Percentiles rank a stretch among this genome's conserved stretches.
Conservation (phyloP, 176 grass and related monocot genomes). For the Microstegium vimineum region DNA sequence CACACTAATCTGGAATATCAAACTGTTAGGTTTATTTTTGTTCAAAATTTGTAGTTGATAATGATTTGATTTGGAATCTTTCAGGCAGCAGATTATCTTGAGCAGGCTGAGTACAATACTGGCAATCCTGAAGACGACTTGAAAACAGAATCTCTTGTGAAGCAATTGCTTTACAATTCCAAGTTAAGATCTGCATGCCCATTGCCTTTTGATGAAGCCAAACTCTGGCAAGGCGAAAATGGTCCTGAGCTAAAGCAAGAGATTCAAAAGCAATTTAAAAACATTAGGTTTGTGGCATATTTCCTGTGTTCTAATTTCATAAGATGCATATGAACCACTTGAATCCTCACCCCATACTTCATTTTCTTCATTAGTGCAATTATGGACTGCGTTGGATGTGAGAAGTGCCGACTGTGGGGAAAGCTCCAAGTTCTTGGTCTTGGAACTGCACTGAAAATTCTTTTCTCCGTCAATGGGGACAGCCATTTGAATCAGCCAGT, state of each 20-base stretch:
- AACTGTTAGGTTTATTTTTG: not conserved
- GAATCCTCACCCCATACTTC: not conserved
- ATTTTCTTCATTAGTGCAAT: constrained; percentile 54
- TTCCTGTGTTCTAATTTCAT: not conserved
- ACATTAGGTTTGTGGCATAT: constrained; percentile 63
- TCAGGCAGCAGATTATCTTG: constrained; percentile 91
- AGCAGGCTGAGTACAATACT: constrained; percentile 91
- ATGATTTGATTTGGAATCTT: constrained; percentile 34
- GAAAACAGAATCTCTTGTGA: constrained; percentile 82
- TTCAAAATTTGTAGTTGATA: not conserved
- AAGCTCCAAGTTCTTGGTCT: constrained; percentile 98
- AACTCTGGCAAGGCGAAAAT: constrained; percentile 91
- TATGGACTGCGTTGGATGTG: constrained; percentile 93
- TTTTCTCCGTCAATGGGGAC: constrained; percentile 64
- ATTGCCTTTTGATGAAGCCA: constrained; percentile 81
- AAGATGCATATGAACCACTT: not conserved
- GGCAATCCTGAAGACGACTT: constrained; percentile 74
- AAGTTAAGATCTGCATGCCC: constrained; percentile 77
- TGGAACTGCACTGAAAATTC: constrained; percentile 95
- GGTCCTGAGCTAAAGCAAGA: constrained; percentile 77
- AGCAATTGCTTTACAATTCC: constrained; percentile 66
- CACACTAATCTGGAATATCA: not conserved
- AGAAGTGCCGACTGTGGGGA: constrained; percentile 97
- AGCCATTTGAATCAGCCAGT: constrained; percentile 63
- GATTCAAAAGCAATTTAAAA: constrained; percentile 93